Percentiles rank a stretch among this genome's conserved stretches.
Conservation (phyloP, 2,329 filamentous ascomycete genomes). For the Fusarium chuoi region DNA sequence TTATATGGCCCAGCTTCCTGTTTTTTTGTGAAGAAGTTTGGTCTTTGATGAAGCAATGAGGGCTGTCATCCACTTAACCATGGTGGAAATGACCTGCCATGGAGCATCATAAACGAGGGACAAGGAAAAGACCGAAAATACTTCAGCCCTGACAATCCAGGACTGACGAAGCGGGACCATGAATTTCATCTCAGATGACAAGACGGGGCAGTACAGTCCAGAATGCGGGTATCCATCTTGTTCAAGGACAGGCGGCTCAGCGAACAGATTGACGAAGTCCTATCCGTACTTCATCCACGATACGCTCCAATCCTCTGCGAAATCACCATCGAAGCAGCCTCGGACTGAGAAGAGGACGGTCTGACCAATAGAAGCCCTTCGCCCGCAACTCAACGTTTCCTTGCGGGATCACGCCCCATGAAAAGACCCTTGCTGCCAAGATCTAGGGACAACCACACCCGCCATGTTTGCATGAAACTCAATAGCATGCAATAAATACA, state of each 20-base stretch:
- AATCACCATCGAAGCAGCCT: constrained; percentile 29
- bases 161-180: constrained; percentile 21
- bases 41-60: background rate
- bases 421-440: constrained; percentile 29
- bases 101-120: constrained; percentile 3
- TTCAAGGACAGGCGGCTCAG: constrained; percentile 13
- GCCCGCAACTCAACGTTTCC: constrained; percentile 3
- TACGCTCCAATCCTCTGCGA: constrained; percentile 11
- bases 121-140: constrained; percentile 1
- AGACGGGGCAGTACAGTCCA: background rate
- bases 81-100: constrained; percentile 4
- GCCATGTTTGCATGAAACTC: background rate
- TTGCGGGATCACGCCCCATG: constrained; percentile 1
- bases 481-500: constrained; percentile 9
- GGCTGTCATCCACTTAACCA: background rate
- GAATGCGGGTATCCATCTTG: background rate
- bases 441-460: constrained; percentile 32
- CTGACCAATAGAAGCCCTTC: constrained; percentile 30
- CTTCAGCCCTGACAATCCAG: constrained; percentile 33
- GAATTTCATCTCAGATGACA: background rate
- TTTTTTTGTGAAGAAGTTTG: background rate
- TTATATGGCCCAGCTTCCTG: background rate
- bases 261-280: constrained; percentile 7
- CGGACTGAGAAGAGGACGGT: constrained; percentile 14
- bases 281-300: background rate